These are phyloP conservation scores for Phytophthora vignae DNA, from an alignment of 352 stramenopile genomes.

Conservation along the genomic window DNA sequence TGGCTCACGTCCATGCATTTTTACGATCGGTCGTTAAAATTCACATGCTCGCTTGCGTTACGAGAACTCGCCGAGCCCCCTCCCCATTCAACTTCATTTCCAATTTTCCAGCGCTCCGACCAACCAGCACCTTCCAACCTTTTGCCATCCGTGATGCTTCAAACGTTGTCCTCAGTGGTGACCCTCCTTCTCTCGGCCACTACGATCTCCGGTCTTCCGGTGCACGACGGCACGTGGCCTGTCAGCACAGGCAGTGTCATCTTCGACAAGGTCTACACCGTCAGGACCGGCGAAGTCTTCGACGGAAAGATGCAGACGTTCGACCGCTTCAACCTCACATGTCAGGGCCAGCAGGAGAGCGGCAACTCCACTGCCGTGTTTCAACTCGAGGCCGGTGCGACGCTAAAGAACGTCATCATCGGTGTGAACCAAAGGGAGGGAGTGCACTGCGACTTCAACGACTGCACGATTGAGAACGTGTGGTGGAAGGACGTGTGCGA, in stretches of 20 bases:
- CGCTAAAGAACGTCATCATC: conserved; percentile 70
- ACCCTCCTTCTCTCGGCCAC: not conserved
- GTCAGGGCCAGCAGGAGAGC: conserved; percentile 43
- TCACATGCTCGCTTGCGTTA: too few species aligned
- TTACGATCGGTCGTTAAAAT: too few species aligned
- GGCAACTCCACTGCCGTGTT: conserved; percentile 44
- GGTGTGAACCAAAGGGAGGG: conserved; percentile 53
- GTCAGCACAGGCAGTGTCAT: conserved; percentile 34
- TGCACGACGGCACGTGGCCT: conserved; percentile 44
- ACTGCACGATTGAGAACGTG: conserved; percentile 35
- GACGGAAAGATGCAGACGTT: conserved; percentile 55
- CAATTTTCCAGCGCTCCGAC: too few species aligned
- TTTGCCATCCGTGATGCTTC: too few species aligned
- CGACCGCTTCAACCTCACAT: conserved; percentile 47
- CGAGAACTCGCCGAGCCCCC: too few species aligned
- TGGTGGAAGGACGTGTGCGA: conserved; percentile 43
- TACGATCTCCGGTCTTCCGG: conserved; percentile 16
- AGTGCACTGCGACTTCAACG: conserved; percentile 32
- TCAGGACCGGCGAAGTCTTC: conserved; percentile 50
- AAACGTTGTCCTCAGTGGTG: too few species aligned
- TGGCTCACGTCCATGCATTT: too few species aligned
- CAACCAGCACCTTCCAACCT: too few species aligned
- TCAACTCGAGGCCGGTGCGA: conserved; percentile 51
- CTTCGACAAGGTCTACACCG: conserved; percentile 36
- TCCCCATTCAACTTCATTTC: too few species aligned